Evolutionary conservation across 345 rosid genomes (phyloP).

Genomic region (Arabidopsis suecica): DNA sequence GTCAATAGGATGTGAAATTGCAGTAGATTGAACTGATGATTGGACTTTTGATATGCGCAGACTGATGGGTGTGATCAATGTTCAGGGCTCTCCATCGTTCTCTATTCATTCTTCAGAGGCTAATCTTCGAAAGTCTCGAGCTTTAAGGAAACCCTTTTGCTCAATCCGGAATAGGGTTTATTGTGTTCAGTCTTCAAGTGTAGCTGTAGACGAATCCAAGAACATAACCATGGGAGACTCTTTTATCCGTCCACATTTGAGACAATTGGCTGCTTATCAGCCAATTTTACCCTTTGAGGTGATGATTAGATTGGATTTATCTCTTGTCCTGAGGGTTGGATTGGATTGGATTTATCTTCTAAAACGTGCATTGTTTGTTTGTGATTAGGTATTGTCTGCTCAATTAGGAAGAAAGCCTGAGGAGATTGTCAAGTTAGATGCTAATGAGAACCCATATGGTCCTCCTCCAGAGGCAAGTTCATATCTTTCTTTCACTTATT

Average conservation of each 20-base stretch:
- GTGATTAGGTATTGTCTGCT: constrained; percentile 70
- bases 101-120: constrained; percentile 43
- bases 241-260: constrained; percentile 85
- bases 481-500: constrained; percentile 6
- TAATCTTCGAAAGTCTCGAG: constrained; percentile 35
- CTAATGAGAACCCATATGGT: constrained; percentile 98
- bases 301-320: not conserved
- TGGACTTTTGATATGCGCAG: not conserved
- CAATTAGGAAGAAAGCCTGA: constrained; percentile 91
- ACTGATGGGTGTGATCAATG: constrained; percentile 63
- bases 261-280: constrained; percentile 77
- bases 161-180: constrained; percentile 44
- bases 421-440: constrained; percentile 94
- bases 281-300: constrained; percentile 98
- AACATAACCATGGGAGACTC: constrained; percentile 65
- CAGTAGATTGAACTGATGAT: not conserved
- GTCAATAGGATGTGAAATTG: not conserved
- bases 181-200: constrained; percentile 52
- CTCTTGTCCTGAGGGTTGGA: constrained; percentile 2
- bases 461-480: constrained; percentile 97
- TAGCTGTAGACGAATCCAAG: constrained; percentile 52
- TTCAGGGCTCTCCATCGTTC: constrained; percentile 49
- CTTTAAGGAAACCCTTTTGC: constrained; percentile 39
- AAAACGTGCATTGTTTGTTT: not conserved
- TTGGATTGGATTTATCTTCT: not conserved